These are phyloP conservation scores for Oryza meyeriana DNA, from an alignment of 176 grass and related monocot species.

Conservation along the genomic window DNA sequence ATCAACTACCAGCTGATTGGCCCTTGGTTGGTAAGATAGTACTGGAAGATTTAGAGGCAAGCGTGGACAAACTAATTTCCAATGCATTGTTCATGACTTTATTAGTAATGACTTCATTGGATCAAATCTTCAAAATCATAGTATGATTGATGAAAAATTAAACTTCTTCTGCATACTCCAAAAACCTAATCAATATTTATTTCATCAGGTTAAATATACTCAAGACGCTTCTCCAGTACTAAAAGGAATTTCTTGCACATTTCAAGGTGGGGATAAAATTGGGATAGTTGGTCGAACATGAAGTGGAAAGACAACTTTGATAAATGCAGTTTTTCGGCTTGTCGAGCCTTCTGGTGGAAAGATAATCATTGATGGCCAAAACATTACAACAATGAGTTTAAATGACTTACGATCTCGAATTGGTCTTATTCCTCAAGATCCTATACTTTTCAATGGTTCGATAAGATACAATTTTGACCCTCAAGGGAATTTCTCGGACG, in stretches of 20 bases:
- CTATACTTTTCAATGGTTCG: conserved; percentile 42
- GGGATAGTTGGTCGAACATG: conserved; percentile 47
- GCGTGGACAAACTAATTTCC: neutral
- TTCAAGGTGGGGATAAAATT: conserved; percentile 38
- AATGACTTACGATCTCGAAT: conserved; percentile 45
- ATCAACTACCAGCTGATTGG: conserved; percentile 37
- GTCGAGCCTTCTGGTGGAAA: conserved; percentile 43
- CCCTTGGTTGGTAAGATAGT: conserved; percentile 50
- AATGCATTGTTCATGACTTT: neutral
- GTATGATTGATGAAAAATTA: no score
- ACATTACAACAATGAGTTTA: conserved; percentile 30
- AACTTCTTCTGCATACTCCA: neutral
- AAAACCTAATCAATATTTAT: neutral
- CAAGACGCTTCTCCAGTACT: conserved; percentile 26
- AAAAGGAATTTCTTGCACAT: conserved; percentile 37
- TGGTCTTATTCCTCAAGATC: conserved; percentile 50
- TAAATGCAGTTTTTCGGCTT: conserved; percentile 44
- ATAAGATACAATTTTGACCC: conserved; percentile 49
- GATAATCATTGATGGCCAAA: conserved; percentile 42
- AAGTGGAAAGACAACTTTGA: conserved; percentile 50
- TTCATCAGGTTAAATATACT: conserved; percentile 28
- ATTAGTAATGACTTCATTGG: no score
- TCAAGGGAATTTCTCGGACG: conserved; percentile 21
- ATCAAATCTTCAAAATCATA: no score
- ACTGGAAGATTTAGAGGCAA: conserved; percentile 50